Base-by-base conservation (phyloP, 2,329 filamentous ascomycete genomes). In the Ophiocordyceps camponoti-saundersi region DNA sequence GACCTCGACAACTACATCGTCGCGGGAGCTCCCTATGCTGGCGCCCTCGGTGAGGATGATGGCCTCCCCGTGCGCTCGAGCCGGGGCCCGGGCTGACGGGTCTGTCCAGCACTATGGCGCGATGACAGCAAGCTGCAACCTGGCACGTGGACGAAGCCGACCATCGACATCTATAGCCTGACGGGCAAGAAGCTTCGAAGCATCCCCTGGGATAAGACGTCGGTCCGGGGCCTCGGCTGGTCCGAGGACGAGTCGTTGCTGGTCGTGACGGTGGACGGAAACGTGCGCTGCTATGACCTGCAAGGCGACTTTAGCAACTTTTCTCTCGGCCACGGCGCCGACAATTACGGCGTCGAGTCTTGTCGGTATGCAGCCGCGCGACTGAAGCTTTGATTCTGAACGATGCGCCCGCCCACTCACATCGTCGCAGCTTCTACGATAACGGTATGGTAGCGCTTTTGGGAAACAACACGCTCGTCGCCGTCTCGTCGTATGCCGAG, bases 241-340 rank as follows among this genome's bases (percentile, higher is more conserved):
- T 95, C 89, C 20, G 90, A 95, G 57, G 87, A 95, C 53, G 92
- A 98, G 70, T 83, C 85, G 59, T 73, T 98, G 44, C 69, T 98
- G 4, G 83, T 95, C 0, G 80, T 96, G 46, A 86, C 88, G 11
- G 77, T 84, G 46, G 90, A 98, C 58, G 92, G 92, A 22, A 90
- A 80, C 1, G 90, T 96, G 42, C 76, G 89, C 50, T 92, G 87
- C 62, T 95, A 88, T 61, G 85, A 92, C 57, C 68, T 98, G n/a
- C 85, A 95, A 61, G 86, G 84, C 51, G 90, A 96, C 60, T 98
- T 98, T 60, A 86, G 82, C 16, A 89, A 94, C 49, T 98, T 96
- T 63, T 89, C 85, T 1, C 71, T 98, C 0, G 92, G 90, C 47
- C 82, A 93, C 62, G 85, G 85, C 22, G 82, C 89, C 22, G 92